Percentiles rank a stretch among this genome's conserved stretches.
Conservation (phyloP, 805 yeast genomes). For the Candida odintsovae region DNA sequence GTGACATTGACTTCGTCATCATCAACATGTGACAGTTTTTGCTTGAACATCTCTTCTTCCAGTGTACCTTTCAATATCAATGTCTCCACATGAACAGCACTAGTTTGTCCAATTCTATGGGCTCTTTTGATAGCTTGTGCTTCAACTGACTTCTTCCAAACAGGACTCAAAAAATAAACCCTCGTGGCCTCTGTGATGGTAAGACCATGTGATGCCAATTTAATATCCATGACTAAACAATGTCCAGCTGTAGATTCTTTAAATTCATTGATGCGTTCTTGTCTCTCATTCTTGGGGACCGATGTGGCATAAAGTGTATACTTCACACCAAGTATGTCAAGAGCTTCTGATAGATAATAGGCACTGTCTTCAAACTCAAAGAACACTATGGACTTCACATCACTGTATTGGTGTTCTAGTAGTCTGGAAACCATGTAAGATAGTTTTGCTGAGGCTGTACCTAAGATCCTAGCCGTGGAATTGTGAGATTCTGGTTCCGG, state of each 20-base stretch:
- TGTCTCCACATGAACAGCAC: constrained; percentile 66
- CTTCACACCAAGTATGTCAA: constrained; percentile 55
- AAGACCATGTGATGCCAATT: constrained; percentile 63
- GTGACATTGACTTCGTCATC: constrained; percentile 25
- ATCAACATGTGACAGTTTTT: constrained; percentile 8
- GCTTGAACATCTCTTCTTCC: constrained; percentile 61
- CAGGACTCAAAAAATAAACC: constrained; percentile 66
- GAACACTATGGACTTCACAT: constrained; percentile 54
- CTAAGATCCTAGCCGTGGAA: constrained; percentile 34
- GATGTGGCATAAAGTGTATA: constrained; percentile 63
- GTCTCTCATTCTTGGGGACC: constrained; percentile 43
- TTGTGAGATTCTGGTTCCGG: constrained; percentile 5
- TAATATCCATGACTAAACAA: constrained; percentile 59
- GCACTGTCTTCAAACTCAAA: constrained; percentile 72
- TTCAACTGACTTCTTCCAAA: constrained; percentile 63
- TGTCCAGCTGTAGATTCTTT: constrained; percentile 41
- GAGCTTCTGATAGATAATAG: constrained; percentile 55
- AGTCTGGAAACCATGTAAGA: constrained; percentile 53
- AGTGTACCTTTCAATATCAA: constrained; percentile 54
- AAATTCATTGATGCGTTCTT: constrained; percentile 47
- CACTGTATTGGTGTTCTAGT: constrained; percentile 42
- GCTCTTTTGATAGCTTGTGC: constrained; percentile 77
- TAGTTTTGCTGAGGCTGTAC: constrained; percentile 59
- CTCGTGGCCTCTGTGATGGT: constrained; percentile 64
- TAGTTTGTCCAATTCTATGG: constrained; percentile 66